Percentiles rank a stretch among this genome's conserved stretches.
These are phyloP conservation scores for Diplodia corticola DNA, from an alignment of 2,329 filamentous ascomycete genomes.

Conservation along the genomic window DNA sequence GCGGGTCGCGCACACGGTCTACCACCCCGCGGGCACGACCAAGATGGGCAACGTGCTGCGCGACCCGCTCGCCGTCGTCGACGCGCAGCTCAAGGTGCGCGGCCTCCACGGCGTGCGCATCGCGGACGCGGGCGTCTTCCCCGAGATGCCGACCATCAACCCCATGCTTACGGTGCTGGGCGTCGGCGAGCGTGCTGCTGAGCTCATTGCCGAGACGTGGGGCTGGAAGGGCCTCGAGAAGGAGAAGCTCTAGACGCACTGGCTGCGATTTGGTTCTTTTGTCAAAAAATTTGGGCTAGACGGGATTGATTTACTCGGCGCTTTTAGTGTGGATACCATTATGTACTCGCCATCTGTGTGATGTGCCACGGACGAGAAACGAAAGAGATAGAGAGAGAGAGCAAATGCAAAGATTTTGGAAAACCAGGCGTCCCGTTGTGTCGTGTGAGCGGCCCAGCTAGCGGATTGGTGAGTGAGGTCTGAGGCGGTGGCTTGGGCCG, in stretches of 20 bases:
- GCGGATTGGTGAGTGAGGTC: neutral
- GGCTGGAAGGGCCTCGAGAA: slow-evolving; percentile 62
- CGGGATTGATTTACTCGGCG: slow-evolving; percentile 6
- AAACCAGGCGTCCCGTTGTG: neutral
- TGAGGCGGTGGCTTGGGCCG: neutral
- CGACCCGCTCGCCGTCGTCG: slow-evolving; percentile 77
- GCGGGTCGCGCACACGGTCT: slow-evolving; percentile 81
- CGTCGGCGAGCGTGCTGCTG: slow-evolving; percentile 79
- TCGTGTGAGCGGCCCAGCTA: neutral
- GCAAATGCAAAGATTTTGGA: neutral
- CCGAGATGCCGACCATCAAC: slow-evolving; percentile 82
- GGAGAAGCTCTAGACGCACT: slow-evolving; percentile 51
- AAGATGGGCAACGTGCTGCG: slow-evolving; percentile 77
- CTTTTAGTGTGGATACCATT: slow-evolving; percentile 14
- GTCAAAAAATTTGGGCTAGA: slow-evolving; percentile 10
- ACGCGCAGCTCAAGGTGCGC: slow-evolving; percentile 68
- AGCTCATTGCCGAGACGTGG: slow-evolving; percentile 75
- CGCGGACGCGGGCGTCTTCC: slow-evolving; percentile 85
- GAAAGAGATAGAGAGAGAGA: neutral
- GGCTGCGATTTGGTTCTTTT: neutral
- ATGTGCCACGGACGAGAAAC: slow-evolving; percentile 3
- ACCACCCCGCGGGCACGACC: slow-evolving; percentile 85
- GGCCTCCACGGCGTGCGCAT: slow-evolving; percentile 75
- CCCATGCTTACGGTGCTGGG: slow-evolving; percentile 87
- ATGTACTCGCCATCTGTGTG: slow-evolving; percentile 5